Percentiles rank a stretch among this genome's conserved stretches.
phyloP scores from a whole-genome alignment of 2,329 filamentous ascomycete species.

The Colletotrichum cuscutae region DNA sequence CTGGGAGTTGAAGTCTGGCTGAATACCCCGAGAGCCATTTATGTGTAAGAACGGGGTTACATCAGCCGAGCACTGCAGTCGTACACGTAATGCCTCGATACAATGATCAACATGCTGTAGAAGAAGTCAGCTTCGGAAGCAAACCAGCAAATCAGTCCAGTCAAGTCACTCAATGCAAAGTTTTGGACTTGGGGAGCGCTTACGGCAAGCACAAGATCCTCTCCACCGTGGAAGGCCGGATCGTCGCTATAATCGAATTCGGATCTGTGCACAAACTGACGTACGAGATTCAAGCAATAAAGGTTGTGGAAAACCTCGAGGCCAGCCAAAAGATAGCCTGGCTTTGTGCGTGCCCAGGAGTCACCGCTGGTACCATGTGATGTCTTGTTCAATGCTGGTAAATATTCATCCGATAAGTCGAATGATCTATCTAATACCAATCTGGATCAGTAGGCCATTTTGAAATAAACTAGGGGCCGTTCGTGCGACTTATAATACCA shows the following conservation, averaged over 20 bases:
- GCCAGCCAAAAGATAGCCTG: slow-evolving; percentile 42
- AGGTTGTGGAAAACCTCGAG: slow-evolving; percentile 68
- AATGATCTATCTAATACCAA: slow-evolving; percentile 15
- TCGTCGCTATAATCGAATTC: slow-evolving; percentile 21
- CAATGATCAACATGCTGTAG: slow-evolving; percentile 25
- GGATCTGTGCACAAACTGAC: slow-evolving; percentile 37
- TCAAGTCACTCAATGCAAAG: background rate
- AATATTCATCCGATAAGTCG: slow-evolving; percentile 8
- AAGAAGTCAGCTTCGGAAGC: background rate
- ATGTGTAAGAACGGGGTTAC: slow-evolving; percentile 24
- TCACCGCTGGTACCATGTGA: background rate
- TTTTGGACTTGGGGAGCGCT: background rate
- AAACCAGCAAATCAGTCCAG: too few relatives aligned
- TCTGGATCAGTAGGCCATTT: background rate
- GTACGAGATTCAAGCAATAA: slow-evolving; percentile 59
- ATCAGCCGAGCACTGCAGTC: slow-evolving; percentile 9
- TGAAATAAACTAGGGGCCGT: background rate
- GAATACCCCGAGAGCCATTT: slow-evolving; percentile 2
- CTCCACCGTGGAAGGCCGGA: slow-evolving; percentile 15
- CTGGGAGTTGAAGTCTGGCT: slow-evolving; percentile 23
- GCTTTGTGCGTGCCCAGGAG: slow-evolving; percentile 10
- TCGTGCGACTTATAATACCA: slow-evolving; percentile 14
- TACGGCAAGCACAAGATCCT: slow-evolving; percentile 20
- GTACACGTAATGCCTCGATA: slow-evolving; percentile 20
- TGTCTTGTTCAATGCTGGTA: slow-evolving; percentile 15